Evolutionary conservation across 805 yeast genomes (phyloP), one percentile per base, ranked within the genome.

Genomic region (Candida corydali): DNA sequence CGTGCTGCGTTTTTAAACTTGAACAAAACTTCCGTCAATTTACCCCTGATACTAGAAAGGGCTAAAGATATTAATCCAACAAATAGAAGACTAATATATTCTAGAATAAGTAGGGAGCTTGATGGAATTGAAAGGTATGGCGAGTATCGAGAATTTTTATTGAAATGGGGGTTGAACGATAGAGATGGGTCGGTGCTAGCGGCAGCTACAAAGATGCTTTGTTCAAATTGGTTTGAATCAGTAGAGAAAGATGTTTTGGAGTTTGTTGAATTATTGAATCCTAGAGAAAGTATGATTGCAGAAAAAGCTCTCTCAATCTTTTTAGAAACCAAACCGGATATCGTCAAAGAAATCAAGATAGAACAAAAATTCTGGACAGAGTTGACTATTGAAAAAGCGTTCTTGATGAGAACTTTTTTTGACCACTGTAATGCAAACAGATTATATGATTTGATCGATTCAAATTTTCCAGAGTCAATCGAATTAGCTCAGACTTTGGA

Each of bases 141-240:
- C 6, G 65, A 74, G 22, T 24, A 32, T 17, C 65, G 96, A 28
- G 91, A 84, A 39, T 71, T 74, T 37, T 55, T 93, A 17, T 65
- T 93, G 15, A 68, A 71, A 29, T 85, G 95, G 87, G 98, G 98
- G 3, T 68, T 91, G 34, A 78, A 77, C 43, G 98, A 91, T 58
- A 75, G 97, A 46, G 96, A 89, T 45, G 77, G 70, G 4, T 47
- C 68, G 5, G 97, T 93, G 1, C 65, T 77, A 45, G 65, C 64
- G 18, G 91, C 96, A 0, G 87, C 96, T 4, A 59, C 71, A 1
- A 74, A 76, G 43, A 73, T 88, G 78, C 68, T 93, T 30, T 71
- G 85, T 2, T 61, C 65, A 18, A 72, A 72, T 29, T 93, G 98
- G 98, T 70, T 84, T 34, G 74, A 74, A 17, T 65, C 73, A 4